Base-by-base conservation (phyloP, 1,284 basidiomycete genomes). In the Pterula multifida region DNA sequence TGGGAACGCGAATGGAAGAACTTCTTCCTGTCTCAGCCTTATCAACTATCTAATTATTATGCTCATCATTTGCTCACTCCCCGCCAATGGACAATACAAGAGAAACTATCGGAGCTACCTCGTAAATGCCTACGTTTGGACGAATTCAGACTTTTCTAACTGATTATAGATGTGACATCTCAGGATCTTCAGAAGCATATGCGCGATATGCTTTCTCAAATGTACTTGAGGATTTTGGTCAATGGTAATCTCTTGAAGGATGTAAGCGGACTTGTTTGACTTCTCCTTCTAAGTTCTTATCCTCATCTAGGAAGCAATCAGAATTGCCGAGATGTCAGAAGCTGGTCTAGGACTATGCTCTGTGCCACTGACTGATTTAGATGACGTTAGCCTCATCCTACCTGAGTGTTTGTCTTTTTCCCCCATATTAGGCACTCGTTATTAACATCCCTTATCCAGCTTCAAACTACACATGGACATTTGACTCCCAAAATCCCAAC, bases 181-280 rank as follows among this genome's bases (percentile, higher is more conserved):
- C 78, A 82, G 47, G 90, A 94, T 51, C 67, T 98, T 6, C 72
- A 86, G 59, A 65, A 66, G 1, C 90, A 93, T 60, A 74, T 77
- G 9, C 65, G 66, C 11, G 70, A 77, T 45, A 58, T 97, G 15
- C 68, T 96, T 15, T 76, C 77, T 12, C 70, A 82, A 49, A 68
- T 89, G 50, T 78, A 87, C 60, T 68, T 92, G 47, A 80, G 86
- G 52, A 84, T 87, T 36, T 70, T 98, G 12, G 81, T 88, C 1
- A 75, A 85, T 49, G 96, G 96, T 13, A 98, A 98, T 66, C 69
- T 97, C 52, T 73, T 76, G 55, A 81, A 85, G 58, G 81, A 89
- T 64, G 87, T 88, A 57, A 50, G 83, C 61, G 45, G 19, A 45
- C 13, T 6, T 47, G 51, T 32, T n/a, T 25, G 47, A 22, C 45